Conservation (phyloP, 1,284 basidiomycete genomes). For the Microbotryum scabiosae region DNA sequence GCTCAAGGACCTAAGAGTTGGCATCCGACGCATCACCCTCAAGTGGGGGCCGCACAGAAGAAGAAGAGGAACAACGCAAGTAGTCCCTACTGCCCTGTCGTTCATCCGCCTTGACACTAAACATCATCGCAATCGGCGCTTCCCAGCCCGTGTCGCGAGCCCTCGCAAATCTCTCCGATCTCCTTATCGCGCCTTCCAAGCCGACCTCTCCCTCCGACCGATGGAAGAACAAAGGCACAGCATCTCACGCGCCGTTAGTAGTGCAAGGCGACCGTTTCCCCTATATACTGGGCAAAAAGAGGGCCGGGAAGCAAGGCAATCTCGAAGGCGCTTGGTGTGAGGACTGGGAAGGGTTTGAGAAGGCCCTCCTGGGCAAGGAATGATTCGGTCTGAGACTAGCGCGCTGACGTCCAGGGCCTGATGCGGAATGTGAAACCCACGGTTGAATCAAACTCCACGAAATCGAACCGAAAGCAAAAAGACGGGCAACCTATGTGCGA, state of each 20-base stretch:
- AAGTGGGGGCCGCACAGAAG: not conserved
- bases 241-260: slow-evolving; percentile 19
- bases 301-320: slow-evolving; percentile 5
- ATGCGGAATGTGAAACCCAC: too few relatives aligned
- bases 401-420: too few relatives aligned
- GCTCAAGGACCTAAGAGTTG: slow-evolving; percentile 10
- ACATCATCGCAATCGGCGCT: not conserved
- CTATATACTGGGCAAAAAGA: slow-evolving; percentile 14
- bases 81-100: not conserved
- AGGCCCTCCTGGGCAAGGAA: slow-evolving; percentile 8
- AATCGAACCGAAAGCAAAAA: too few relatives aligned
- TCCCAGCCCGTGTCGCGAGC: slow-evolving; percentile 3
- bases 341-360: slow-evolving; percentile 27
- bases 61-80: not conserved
- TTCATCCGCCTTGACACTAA: not conserved
- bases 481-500: too few relatives aligned
- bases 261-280: slow-evolving; percentile 17
- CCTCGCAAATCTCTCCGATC: not conserved
- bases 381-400: too few relatives aligned
- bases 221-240: not conserved
- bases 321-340: slow-evolving; percentile 20
- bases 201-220: not conserved
- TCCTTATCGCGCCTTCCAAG: not conserved
- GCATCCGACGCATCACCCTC: slow-evolving; percentile 11
- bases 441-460: too few relatives aligned